These are phyloP conservation scores for Candida patagonica DNA, from an alignment of 805 yeast genomes.

Conservation along the genomic window DNA sequence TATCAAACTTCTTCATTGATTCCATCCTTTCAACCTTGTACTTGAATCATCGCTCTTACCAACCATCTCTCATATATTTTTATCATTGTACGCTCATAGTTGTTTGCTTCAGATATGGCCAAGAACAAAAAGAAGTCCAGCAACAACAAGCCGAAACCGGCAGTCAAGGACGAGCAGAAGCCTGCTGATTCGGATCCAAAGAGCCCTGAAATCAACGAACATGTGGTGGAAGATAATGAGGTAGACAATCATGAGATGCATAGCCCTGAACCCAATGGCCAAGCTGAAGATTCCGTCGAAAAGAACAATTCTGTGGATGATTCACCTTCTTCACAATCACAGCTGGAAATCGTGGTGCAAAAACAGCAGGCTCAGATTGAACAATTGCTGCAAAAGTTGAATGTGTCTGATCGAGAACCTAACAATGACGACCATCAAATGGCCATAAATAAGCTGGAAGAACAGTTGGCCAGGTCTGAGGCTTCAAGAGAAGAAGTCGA, in stretches of 20 bases:
- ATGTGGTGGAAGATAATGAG: background rate
- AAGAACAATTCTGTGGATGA: background rate
- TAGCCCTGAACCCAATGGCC: background rate
- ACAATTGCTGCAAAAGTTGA: conserved; percentile 4
- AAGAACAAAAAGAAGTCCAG: conserved; percentile 6
- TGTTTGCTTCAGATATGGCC: too few species aligned
- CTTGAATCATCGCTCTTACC: too few species aligned
- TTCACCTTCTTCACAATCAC: too few species aligned
- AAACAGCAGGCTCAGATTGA: conserved; percentile 7
- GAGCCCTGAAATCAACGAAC: background rate
- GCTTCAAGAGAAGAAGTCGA: conserved; percentile 34
- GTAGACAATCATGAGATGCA: too few species aligned
- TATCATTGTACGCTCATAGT: too few species aligned
- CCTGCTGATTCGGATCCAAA: background rate
- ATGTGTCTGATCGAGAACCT: background rate
- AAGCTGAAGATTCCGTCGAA: background rate
- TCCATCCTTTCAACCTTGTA: too few species aligned
- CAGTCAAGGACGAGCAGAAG: too few species aligned
- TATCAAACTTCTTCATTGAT: too few species aligned
- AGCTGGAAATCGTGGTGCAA: conserved; percentile 1
- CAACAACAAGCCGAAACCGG: conserved; percentile 5
- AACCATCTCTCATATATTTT: too few species aligned
- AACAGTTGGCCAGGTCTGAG: conserved; percentile 45
- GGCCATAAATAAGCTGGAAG: conserved; percentile 43
- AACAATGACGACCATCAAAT: background rate